Evolutionary conservation across 1,139 yeast genomes (phyloP), one percentile per base, ranked within the genome.

Genomic region (Yamadazyma spencermartinsiae): DNA sequence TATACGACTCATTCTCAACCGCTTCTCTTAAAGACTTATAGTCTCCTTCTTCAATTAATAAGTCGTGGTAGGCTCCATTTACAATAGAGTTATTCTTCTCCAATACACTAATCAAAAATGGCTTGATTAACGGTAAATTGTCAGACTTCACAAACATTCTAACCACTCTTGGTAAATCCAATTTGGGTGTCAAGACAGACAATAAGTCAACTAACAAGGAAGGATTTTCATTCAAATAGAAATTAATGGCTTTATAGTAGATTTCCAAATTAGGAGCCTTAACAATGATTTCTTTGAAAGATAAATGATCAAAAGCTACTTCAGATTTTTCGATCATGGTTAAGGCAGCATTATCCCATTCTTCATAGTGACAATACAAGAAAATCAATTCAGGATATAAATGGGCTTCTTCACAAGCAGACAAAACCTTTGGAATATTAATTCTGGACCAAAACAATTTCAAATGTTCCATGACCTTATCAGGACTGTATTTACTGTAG

Each of bases 321-420:
- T 94, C 89, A 3, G 96, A 84, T 60, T 81, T 89, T 63, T 92
- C 96, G 73, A 92, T 92, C 92, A 92, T 88, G n/a, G 97, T 83
- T 63, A 92, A 76, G 31, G 97, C 92, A 45, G 98, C 98, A 62
- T 92, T 92, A 66, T 94, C 99, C 96, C 97, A 94, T 71, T 94
- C 98, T 62, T 92, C 98, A 61, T 92, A 92, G 64, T 92, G 99
- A 59, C 97, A 90, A 70, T 92, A 90, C 61, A 92, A 74, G 80
- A 94, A 92, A 42, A 92, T 89, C 56, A 92, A 75, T 70, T 94
- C 98, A 19, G 95, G 95, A 89, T 97, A 94, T 57, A 92, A 74
- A 58, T 94, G 98, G 21, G 96, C 95, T 43, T 74, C 80, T 63
- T 92, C 98, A 58, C 95, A 86, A 18, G 97, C 97, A 52, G 87